Evolutionary conservation across 768 basidiomycete species (phyloP).

Genomic region (Mycena leptocephala): DNA sequence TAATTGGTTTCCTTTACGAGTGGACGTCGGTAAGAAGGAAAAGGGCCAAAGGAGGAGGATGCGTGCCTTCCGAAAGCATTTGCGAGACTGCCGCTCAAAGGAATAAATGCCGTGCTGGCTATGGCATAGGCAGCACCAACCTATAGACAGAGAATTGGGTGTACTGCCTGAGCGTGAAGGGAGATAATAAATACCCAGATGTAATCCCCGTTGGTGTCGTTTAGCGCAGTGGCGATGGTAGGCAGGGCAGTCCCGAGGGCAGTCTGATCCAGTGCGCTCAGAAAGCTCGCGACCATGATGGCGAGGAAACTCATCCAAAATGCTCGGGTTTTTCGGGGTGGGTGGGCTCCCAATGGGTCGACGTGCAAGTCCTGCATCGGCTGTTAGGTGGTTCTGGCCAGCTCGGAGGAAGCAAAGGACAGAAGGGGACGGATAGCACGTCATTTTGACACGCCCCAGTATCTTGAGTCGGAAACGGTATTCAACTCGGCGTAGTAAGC

Average conservation of each 20-base stretch:
- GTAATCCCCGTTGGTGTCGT: conserved; percentile 29
- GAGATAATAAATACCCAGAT: conserved; percentile 18
- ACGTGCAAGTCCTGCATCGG: neutral
- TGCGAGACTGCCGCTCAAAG: conserved; percentile 53
- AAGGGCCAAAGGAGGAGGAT: neutral
- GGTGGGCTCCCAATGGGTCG: neutral
- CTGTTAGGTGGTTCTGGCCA: neutral
- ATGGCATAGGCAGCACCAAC: conserved; percentile 59
- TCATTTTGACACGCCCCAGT: neutral
- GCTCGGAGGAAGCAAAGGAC: neutral
- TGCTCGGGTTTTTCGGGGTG: conserved; percentile 17
- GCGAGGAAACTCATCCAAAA: conserved; percentile 35
- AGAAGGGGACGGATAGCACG: neutral
- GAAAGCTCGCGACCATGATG: conserved; percentile 22
- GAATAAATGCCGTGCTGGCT: conserved; percentile 56
- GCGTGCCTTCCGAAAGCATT: conserved; percentile 50
- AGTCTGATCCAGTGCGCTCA: conserved; percentile 30
- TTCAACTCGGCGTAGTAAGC: too few species aligned
- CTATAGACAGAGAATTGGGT: conserved; percentile 24
- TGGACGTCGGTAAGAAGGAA: too few species aligned
- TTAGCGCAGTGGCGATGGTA: conserved; percentile 22
- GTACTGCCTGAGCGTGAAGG: too few species aligned
- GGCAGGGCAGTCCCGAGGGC: conserved; percentile 30
- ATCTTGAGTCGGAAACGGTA: too few species aligned
- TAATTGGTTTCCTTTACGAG: conserved; percentile 37